Evolutionary conservation across 2,329 filamentous ascomycete species (phyloP).

Genomic region (Fusarium compactum): DNA sequence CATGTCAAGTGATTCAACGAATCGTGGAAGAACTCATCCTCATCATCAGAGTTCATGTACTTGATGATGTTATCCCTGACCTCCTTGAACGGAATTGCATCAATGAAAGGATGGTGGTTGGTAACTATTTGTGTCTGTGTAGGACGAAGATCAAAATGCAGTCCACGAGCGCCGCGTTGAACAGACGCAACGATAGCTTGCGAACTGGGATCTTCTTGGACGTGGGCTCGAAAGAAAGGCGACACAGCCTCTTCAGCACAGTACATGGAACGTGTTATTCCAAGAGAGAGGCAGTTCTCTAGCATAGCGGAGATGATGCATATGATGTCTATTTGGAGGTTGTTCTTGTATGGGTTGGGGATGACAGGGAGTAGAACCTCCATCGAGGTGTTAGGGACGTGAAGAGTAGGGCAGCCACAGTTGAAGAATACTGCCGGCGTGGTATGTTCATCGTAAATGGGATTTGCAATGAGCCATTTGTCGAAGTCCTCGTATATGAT

Average conservation of each 20-base stretch:
- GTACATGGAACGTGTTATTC: conserved; percentile 43
- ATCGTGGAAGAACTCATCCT: conserved; percentile 49
- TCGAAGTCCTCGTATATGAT: conserved; percentile 26
- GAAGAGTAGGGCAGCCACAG: conserved; percentile 44
- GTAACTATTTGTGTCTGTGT: conserved; percentile 42
- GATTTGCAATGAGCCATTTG: conserved; percentile 30
- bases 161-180: conserved; percentile 35
- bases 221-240: conserved; percentile 41
- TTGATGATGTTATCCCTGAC: conserved; percentile 47
- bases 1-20: conserved; percentile 48
- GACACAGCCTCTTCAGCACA: conserved; percentile 45
- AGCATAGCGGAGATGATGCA: conserved; percentile 44
- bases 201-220: conserved; percentile 22
- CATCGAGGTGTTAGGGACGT: conserved; percentile 37
- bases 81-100: conserved; percentile 45
- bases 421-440: conserved; percentile 39
- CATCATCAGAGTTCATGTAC: conserved; percentile 38
- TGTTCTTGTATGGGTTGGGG: conserved; percentile 45
- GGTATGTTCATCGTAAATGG: conserved; percentile 5
- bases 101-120: conserved; percentile 47
- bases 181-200: conserved; percentile 36
- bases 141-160: conserved; percentile 47
- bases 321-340: conserved; percentile 45
- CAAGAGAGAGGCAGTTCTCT: conserved; percentile 46
- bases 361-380: conserved; percentile 42